phyloP scores from a whole-genome alignment of 2,329 filamentous ascomycete species.

The Xylariaceae sp. region DNA sequence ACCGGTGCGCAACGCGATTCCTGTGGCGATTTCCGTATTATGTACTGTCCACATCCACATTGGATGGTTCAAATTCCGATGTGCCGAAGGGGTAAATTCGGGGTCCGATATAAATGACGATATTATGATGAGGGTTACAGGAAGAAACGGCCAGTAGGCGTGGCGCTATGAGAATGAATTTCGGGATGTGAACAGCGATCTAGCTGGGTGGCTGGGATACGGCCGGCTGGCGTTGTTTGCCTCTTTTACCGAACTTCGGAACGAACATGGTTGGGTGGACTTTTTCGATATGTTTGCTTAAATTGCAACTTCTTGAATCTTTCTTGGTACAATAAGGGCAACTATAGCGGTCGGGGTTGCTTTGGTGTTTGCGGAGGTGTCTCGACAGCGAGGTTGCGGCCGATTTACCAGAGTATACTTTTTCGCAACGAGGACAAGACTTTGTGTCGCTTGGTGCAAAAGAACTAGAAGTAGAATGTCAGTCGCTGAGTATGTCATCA shows the following conservation, averaged over 20 bases:
- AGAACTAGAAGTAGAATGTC: background rate
- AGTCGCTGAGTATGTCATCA: no score
- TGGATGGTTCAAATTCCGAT: no score
- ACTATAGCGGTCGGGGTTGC: background rate
- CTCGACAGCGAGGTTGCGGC: constrained; percentile 1
- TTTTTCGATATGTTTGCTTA: constrained; percentile 3
- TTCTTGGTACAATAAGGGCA: constrained; percentile 3
- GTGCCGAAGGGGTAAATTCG: no score
- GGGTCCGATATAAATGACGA: no score
- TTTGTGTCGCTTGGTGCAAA: background rate
- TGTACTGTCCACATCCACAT: no score
- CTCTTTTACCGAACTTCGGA: constrained; percentile 2
- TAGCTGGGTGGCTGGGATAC: no score
- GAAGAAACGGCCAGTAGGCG: no score
- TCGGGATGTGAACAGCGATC: no score
- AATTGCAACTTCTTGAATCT: constrained; percentile 2
- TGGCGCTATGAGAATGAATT: no score
- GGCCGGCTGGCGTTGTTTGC: background rate
- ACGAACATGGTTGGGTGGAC: background rate
- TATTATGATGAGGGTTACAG: no score
- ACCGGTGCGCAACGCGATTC: no score
- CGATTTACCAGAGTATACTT: constrained; percentile 1
- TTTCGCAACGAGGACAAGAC: background rate
- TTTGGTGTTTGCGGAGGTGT: constrained; percentile 1
- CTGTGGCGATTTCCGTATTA: no score